Base-by-base conservation (phyloP, 345 rosid species). In the Bruguiera sexangula region DNA sequence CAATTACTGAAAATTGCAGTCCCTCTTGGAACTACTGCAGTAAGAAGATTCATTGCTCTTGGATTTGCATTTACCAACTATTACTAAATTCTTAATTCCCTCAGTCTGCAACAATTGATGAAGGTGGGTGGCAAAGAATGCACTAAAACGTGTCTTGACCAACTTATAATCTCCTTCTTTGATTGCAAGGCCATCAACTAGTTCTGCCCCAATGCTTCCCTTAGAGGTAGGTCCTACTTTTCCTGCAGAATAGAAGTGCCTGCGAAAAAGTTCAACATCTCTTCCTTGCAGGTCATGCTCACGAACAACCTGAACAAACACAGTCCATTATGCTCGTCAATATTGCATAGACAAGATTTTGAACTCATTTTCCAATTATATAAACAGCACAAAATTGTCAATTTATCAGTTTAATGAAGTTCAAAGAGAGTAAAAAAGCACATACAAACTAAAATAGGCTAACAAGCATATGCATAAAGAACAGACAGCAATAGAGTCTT, bases 91-190 rank as follows among this genome's bases (percentile, higher is more conserved):
- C 71, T 63, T 76, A 46, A 89, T 70, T 31, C 83, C 87, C 58
- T 79, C 79, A 27, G 81, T 76, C 65, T 81, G 85, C 66, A 91
- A 87, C 72, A 91, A 80, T 2, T 86, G 87, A 72, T 91, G 88
- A 48, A 94, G 95, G 76, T 86, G 75, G 48, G 96, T 88, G 16
- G 74, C 78, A n/a, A 91, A 88, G 82, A 89, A 94, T 1, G 96
- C 96, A n/a, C 96, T 87, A 74, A 94, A 91, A 48, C 93, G 89
- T 0, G 86, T 89, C 85, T 91, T 94, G 74, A 88, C 91, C 69
- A 91, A 31, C 82, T 89, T 91, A 71, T 93, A 91, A 56, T 93
- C 98, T 39, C 85, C 89, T 78, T 84, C 89, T 77, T 74, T 79
- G 71, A 89, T 91, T 60, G 52, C 78, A 69, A 91, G 78, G 46